Evolutionary conservation across 2,329 filamentous ascomycete species (phyloP).

Genomic region (Aquanectria penicillioides): DNA sequence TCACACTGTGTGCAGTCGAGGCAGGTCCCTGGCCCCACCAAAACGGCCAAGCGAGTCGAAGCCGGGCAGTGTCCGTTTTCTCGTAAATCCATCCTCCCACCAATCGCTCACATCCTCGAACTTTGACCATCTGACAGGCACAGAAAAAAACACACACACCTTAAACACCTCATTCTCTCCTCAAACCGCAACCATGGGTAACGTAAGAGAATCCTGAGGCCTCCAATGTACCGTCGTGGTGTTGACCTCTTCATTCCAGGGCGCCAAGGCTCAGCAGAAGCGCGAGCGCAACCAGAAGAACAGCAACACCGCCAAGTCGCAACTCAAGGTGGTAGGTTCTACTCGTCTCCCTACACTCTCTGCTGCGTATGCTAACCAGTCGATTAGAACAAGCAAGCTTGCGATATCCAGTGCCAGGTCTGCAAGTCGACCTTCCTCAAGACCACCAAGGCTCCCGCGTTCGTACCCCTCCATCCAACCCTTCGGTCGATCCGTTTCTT

Average conservation of each 20-base stretch:
- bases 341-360: neutral
- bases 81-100: slow-evolving; percentile 13
- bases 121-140: slow-evolving; percentile 29
- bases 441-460: slow-evolving; percentile 79
- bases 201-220: slow-evolving; percentile 41
- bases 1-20: slow-evolving; percentile 2
- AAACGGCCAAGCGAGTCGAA: neutral
- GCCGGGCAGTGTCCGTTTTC: slow-evolving; percentile 29
- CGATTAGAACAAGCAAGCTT: slow-evolving; percentile 74
- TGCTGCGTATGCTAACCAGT: slow-evolving; percentile 23
- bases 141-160: slow-evolving; percentile 20
- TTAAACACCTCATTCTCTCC: slow-evolving; percentile 12
- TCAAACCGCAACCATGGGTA: slow-evolving; percentile 46
- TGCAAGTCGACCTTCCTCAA: slow-evolving; percentile 84
- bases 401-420: slow-evolving; percentile 78
- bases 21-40: slow-evolving; percentile 11
- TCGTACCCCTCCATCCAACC: slow-evolving; percentile 45
- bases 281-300: slow-evolving; percentile 77
- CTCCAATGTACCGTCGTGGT: slow-evolving; percentile 6
- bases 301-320: slow-evolving; percentile 67
- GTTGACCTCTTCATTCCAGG: slow-evolving; percentile 51
- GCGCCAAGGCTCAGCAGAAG: slow-evolving; percentile 76
- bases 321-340: slow-evolving; percentile 71
- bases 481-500: no score
- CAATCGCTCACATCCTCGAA: slow-evolving; percentile 19